phyloP scores from a whole-genome alignment of 73 alveolate species.

The Effrenium voratum region DNA sequence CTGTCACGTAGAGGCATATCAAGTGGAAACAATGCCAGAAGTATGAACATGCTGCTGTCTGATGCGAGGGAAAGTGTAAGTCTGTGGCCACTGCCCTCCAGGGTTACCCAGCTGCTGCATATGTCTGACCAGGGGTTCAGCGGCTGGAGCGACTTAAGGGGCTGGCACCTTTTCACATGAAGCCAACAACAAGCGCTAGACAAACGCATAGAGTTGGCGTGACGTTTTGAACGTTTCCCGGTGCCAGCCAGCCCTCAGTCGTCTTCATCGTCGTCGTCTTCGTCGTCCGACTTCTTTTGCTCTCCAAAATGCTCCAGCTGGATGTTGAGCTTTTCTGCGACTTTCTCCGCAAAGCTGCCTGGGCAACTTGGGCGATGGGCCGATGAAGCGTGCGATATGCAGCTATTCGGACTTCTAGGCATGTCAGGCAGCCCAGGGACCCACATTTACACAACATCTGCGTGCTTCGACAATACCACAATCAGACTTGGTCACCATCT shows the following conservation, averaged over 20 bases:
- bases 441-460: no score
- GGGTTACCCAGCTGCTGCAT: background rate
- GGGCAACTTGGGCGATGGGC: background rate
- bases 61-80: no score
- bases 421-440: no score
- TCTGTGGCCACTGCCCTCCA: no score
- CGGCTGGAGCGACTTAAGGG: background rate
- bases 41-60: no score
- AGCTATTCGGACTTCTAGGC: background rate
- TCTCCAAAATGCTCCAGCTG: conserved; percentile 18
- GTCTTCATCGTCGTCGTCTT: conserved; percentile 32
- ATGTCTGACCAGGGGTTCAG: background rate
- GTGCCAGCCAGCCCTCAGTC: background rate
- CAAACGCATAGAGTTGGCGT: background rate
- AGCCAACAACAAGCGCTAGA: background rate
- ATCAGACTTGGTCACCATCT: no score
- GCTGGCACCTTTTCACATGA: no score
- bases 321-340: conserved; percentile 57
- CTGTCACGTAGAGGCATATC: no score
- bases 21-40: no score
- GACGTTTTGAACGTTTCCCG: background rate
- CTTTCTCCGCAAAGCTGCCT: conserved; percentile 68
- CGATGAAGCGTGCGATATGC: background rate
- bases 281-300: background rate
- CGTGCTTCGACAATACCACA: no score